These are phyloP conservation scores for Ascomycota sp. DNA, from an alignment of 2,329 filamentous ascomycete genomes.

Conservation along the genomic window DNA sequence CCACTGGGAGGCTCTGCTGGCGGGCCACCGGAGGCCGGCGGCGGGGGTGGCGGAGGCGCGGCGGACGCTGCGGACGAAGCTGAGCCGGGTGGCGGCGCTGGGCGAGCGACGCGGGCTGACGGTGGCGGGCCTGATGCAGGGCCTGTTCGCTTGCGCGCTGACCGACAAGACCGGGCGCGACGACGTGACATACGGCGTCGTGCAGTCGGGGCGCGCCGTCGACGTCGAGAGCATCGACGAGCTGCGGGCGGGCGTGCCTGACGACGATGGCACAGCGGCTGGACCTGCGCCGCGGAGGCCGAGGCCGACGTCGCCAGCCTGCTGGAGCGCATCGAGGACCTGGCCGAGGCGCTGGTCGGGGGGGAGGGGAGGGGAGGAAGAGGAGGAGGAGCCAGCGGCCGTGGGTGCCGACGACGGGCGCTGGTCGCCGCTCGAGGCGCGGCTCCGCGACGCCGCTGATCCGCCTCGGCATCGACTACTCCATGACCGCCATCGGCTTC, in stretches of 20 bases:
- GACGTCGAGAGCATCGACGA: conserved; percentile 9
- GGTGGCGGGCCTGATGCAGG: conserved; percentile 11
- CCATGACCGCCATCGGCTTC: conserved; percentile 13
- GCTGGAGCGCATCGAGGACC: too few species aligned
- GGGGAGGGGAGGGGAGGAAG: too few species aligned
- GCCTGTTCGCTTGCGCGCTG: conserved; percentile 12
- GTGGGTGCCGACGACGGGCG: too few species aligned
- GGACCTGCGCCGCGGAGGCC: conserved; percentile 2
- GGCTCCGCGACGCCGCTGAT: conserved; percentile 12
- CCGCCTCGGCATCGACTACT: conserved; percentile 12
- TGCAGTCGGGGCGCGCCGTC: conserved; percentile 2
- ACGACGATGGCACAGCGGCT: conserved; percentile 16
- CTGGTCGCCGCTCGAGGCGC: conserved; percentile 3
- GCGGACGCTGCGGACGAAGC: too few species aligned
- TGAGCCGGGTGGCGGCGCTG: too few species aligned
- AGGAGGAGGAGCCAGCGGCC: too few species aligned
- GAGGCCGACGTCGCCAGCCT: not conserved
- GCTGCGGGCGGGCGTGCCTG: conserved; percentile 14
- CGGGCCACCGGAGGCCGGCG: too few species aligned
- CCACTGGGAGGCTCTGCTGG: not conserved
- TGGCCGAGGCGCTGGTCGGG: too few species aligned
- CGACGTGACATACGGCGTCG: conserved; percentile 2
- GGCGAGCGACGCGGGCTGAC: too few species aligned
- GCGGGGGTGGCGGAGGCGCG: too few species aligned
- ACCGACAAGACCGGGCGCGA: conserved; percentile 7